Evolutionary conservation across 2,329 filamentous ascomycete species (phyloP).

Genomic region (Aspergillus amoenus): DNA sequence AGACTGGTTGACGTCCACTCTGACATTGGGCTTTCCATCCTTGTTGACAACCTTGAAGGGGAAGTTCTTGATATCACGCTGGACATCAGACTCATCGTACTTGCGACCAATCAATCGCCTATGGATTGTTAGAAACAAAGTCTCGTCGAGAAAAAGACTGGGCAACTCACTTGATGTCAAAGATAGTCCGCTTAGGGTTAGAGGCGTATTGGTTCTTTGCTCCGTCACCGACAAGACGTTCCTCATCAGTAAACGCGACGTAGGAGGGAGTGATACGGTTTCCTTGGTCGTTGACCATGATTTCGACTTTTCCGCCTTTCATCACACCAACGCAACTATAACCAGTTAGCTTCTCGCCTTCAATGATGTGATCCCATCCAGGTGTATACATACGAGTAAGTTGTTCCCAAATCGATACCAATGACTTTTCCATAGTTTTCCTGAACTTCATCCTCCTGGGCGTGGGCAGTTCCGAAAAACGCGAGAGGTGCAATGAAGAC

Average conservation of each 20-base stretch:
- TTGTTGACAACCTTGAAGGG: constrained; percentile 92
- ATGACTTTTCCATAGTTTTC: constrained; percentile 87
- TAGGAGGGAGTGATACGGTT: constrained; percentile 95
- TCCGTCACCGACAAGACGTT: constrained; percentile 94
- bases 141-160: neutral
- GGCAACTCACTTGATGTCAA: constrained; percentile 75
- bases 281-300: constrained; percentile 94
- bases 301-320: constrained; percentile 93
- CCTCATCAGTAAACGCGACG: constrained; percentile 94
- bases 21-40: constrained; percentile 83
- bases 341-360: neutral
- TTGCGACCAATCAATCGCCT: constrained; percentile 85
- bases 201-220: constrained; percentile 91
- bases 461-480: constrained; percentile 73
- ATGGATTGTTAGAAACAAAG: constrained; percentile 11
- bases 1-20: constrained; percentile 60
- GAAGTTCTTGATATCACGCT: constrained; percentile 96
- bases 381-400: constrained; percentile 53
- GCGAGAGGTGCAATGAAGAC: constrained; percentile 82
- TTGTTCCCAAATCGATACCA: constrained; percentile 94
- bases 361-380: neutral
- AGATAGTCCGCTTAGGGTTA: constrained; percentile 76
- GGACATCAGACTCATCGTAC: constrained; percentile 79
- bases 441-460: constrained; percentile 61
- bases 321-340: constrained; percentile 89